These are phyloP conservation scores for Decorospora gaudefroyi DNA, from an alignment of 2,329 filamentous ascomycete species.

Conservation along the genomic window DNA sequence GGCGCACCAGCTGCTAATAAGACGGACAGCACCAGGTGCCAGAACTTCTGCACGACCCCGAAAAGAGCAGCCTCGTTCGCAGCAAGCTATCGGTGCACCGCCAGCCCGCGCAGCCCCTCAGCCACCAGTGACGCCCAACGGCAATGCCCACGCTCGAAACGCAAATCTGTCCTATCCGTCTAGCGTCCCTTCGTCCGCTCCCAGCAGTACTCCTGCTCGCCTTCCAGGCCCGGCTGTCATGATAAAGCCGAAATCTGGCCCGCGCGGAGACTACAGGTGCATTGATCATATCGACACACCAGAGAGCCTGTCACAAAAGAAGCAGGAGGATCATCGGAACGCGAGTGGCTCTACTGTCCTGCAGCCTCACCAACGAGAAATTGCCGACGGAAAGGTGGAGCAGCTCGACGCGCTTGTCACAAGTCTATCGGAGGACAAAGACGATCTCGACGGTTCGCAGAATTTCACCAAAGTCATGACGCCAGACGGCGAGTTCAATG, in stretches of 20 bases:
- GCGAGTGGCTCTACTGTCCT: constrained; percentile 63
- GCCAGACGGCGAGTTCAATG: constrained; percentile 63
- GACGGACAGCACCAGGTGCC: constrained; percentile 22
- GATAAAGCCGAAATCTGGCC: constrained; percentile 52
- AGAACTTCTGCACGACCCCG: constrained; percentile 16
- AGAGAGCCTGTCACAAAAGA: constrained; percentile 54
- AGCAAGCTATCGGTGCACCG: too few relatives aligned
- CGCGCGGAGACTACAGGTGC: constrained; percentile 49
- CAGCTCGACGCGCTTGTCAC: constrained; percentile 71
- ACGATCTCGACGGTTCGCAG: constrained; percentile 64
- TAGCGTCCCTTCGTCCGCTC: constrained; percentile 19
- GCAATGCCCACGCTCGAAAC: constrained; percentile 21
- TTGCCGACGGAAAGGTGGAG: constrained; percentile 73
- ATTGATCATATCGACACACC: constrained; percentile 46
- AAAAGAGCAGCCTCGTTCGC: constrained; percentile 11
- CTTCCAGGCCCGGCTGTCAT: constrained; percentile 52
- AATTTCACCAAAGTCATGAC: constrained; percentile 60
- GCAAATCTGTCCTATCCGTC: constrained; percentile 19
- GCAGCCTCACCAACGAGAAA: constrained; percentile 77
- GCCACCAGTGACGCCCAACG: constrained; percentile 16
- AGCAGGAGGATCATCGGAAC: constrained; percentile 56
- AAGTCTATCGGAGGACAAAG: constrained; percentile 77
- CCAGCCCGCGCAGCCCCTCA: constrained; percentile 15
- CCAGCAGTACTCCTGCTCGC: constrained; percentile 24
- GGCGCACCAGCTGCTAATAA: constrained; percentile 18